A percentile compares a stretch with the other conserved stretches of the same genome.
Evolutionary conservation across 495 filamentous ascomycete species (phyloP).

Genomic region (Polyplosphaeria fusca): DNA sequence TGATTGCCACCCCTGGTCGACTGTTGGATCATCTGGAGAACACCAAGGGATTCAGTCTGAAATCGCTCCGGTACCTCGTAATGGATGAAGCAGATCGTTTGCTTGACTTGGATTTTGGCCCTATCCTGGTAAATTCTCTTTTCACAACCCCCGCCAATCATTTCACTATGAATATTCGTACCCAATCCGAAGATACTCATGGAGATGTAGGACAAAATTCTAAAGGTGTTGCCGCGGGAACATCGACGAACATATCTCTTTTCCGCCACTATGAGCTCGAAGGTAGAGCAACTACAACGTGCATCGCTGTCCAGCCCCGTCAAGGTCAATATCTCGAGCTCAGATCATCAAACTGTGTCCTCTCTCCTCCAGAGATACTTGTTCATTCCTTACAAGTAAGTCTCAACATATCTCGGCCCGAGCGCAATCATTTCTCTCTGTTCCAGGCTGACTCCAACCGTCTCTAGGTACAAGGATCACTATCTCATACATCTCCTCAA

Average conservation of each 20-base stretch:
- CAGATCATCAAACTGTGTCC: slow-evolving; percentile 83
- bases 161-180: too few relatives aligned
- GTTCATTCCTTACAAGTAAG: slow-evolving; percentile 57
- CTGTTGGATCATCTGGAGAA: slow-evolving; percentile 93
- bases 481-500: slow-evolving; percentile 85
- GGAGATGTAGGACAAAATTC: slow-evolving; percentile 77
- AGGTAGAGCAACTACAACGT: slow-evolving; percentile 87
- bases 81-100: slow-evolving; percentile 95
- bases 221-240: slow-evolving; percentile 82
- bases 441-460: too few relatives aligned
- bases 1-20: slow-evolving; percentile 86
- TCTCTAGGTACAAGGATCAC: slow-evolving; percentile 75
- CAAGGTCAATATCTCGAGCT: slow-evolving; percentile 67
- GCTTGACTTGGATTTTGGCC: slow-evolving; percentile 91
- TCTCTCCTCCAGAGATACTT: slow-evolving; percentile 79
- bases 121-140: slow-evolving; percentile 85
- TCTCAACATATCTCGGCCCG: background rate
- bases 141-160: too few relatives aligned
- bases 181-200: slow-evolving; percentile 50
- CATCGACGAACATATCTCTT: slow-evolving; percentile 77
- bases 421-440: background rate
- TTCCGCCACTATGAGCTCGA: slow-evolving; percentile 87
- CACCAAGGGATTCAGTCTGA: slow-evolving; percentile 88
- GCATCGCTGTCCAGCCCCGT: slow-evolving; percentile 79
- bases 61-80: slow-evolving; percentile 71